Evolutionary conservation across 2,329 filamentous ascomycete species (phyloP).

Genomic region (Claviceps purpurea): DNA sequence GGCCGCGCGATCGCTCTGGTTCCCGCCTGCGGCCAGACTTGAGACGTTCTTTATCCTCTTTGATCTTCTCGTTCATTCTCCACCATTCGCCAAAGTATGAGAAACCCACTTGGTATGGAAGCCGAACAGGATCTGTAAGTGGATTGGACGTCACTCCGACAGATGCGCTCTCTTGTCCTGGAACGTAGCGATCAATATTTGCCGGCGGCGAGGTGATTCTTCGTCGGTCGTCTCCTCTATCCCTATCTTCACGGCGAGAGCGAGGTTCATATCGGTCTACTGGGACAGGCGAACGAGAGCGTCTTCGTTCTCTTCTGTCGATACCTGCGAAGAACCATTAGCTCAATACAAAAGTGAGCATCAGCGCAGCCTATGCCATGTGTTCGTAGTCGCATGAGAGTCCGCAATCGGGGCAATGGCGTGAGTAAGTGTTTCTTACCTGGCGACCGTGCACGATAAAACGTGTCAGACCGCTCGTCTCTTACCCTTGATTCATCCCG

Average conservation of each 20-base stretch:
- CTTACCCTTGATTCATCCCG: conserved; percentile 39
- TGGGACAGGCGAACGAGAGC: conserved; percentile 55
- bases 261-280: conserved; percentile 70
- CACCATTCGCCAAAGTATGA: conserved; percentile 82
- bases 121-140: conserved; percentile 55
- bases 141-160: conserved; percentile 44
- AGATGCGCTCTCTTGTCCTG: conserved; percentile 48
- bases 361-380: not conserved
- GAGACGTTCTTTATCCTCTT: conserved; percentile 63
- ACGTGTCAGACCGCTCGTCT: conserved; percentile 43
- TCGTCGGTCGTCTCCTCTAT: conserved; percentile 48
- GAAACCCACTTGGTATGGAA: conserved; percentile 72
- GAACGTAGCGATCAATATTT: conserved; percentile 76
- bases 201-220: conserved; percentile 48
- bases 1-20: conserved; percentile 47
- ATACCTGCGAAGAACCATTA: conserved; percentile 25
- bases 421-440: conserved; percentile 37
- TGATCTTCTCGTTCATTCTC: conserved; percentile 69
- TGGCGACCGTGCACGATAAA: conserved; percentile 56
- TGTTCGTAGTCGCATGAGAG: not conserved
- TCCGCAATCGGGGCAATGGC: not conserved
- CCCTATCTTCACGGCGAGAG: conserved; percentile 52
- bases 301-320: conserved; percentile 47
- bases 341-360: not conserved
- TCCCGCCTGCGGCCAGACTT: conserved; percentile 57